Conservation (phyloP, 441 rosid species). For the Bocquillonia castaneifolia region DNA sequence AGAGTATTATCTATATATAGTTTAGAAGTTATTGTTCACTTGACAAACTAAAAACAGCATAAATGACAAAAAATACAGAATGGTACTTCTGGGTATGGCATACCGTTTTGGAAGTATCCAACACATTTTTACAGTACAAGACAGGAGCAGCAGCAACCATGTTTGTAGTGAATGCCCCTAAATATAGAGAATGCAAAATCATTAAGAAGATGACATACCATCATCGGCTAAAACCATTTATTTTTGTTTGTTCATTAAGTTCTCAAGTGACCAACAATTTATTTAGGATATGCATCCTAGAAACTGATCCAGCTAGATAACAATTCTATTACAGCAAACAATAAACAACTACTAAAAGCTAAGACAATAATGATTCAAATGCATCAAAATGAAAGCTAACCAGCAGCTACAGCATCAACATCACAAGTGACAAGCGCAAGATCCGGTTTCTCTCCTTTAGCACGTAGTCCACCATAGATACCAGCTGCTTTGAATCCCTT, state of each 20-base stretch:
- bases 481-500: slow-evolving; percentile 89
- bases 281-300: not conserved
- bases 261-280: not conserved
- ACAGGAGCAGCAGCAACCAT: slow-evolving; percentile 97
- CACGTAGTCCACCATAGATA: slow-evolving; percentile 75
- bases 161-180: slow-evolving; percentile 81
- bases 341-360: not conserved
- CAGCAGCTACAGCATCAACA: slow-evolving; percentile 79
- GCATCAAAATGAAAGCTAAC: slow-evolving; percentile 27
- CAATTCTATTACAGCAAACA: not conserved
- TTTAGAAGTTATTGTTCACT: not conserved
- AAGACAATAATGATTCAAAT: not conserved
- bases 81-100: slow-evolving; percentile 7
- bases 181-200: slow-evolving; percentile 5
- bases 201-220: not conserved
- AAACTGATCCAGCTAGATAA: not conserved
- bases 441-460: slow-evolving; percentile 84
- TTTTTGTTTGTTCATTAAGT: not conserved
- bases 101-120: slow-evolving; percentile 56
- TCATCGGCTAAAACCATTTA: not conserved
- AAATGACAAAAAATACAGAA: slow-evolving; percentile 5
- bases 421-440: slow-evolving; percentile 87
- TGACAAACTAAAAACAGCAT: slow-evolving; percentile 11
- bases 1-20: slow-evolving; percentile 1
- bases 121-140: slow-evolving; percentile 60